phyloP scores from a whole-genome alignment of 441 rosid species.

The Theobroma grandiflorum region DNA sequence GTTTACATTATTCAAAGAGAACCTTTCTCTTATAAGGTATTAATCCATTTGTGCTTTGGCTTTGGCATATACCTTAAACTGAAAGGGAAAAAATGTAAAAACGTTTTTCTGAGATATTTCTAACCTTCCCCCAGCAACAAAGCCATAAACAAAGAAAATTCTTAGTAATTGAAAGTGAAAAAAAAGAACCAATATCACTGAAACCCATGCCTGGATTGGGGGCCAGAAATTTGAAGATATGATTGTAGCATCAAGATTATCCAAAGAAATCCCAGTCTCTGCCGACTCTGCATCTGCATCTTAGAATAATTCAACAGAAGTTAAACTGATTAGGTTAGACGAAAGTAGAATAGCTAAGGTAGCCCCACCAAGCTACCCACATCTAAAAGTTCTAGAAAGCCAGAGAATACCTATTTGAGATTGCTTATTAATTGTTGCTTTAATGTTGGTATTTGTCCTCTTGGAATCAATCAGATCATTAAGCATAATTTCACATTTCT shows the following conservation, averaged over 20 bases:
- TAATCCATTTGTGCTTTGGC: background rate
- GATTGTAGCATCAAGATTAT: conserved; percentile 79
- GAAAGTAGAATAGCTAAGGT: conserved; percentile 21
- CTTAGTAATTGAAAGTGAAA: background rate
- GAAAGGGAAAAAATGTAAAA: conserved; percentile 13
- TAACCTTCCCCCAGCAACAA: conserved; percentile 16
- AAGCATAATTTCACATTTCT: conserved; percentile 97
- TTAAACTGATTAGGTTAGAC: conserved; percentile 19
- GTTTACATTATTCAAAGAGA: no score
- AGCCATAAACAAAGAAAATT: background rate
- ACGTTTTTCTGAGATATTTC: background rate
- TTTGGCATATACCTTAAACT: conserved; percentile 13
- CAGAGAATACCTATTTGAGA: conserved; percentile 58
- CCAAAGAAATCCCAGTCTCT: conserved; percentile 61
- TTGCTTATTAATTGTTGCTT: conserved; percentile 60
- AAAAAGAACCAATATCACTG: background rate
- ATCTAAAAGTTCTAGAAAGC: conserved; percentile 22
- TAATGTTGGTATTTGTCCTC: conserved; percentile 89
- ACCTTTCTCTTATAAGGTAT: no score
- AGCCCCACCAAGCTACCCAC: conserved; percentile 18
- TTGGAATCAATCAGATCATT: conserved; percentile 97
- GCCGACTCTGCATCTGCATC: conserved; percentile 60
- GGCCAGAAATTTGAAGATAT: conserved; percentile 98
- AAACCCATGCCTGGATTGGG: conserved; percentile 79
- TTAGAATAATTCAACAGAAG: conserved; percentile 34